Base-by-base conservation (phyloP, 2,329 filamentous ascomycete species). In the Metarhizium guizhouense region DNA sequence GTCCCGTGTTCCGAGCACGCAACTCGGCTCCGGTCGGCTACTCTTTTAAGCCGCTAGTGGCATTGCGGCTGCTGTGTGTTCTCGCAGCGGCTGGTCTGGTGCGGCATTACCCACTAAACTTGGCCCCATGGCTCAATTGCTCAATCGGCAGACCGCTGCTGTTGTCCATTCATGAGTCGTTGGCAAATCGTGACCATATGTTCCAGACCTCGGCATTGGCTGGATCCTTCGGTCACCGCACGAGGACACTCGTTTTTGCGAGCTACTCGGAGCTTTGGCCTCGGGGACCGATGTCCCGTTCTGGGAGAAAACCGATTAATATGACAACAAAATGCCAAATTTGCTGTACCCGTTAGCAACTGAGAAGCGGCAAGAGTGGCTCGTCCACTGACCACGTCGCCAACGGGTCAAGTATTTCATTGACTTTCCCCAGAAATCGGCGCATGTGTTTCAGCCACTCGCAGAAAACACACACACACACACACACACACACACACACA, bases 21-120 rank as follows among this genome's bases (percentile, higher is more conserved):
- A 32, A 13, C 55, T 59, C 57, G 57, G 57, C 55, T 55, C 53
- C 53, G 55, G 53, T 59, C 57, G 57, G 57, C 53, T 52, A 40
- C n/a, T 42, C 25, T 51, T 43, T 29, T 7, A 3, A 4, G 36
- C 34, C 18, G 50, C 50, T 20, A 36, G 11, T 51, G 8, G 8
- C 14, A 14, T 40, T 40, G 38, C 13, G 13, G 38, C 38, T 11
- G 11, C 38, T 14, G 10, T 16, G 38, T 16, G 5, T 40, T 36
- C 8, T 13, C 34, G 2, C 8, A 8, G 34, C 13, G 8, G 8
- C 34, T 6, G 34, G 34, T 36, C 34, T 36, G 34, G 34, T 5
- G 34, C 8, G 13, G 34, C 34, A 8, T 36, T 43, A 6, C n/a
- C 16, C 40, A n/a, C 25, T 25, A 25, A 25, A 25, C 25, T 25